Evolutionary conservation across 257 asterid species (phyloP).

Genomic region (Osmanthus fragrans): DNA sequence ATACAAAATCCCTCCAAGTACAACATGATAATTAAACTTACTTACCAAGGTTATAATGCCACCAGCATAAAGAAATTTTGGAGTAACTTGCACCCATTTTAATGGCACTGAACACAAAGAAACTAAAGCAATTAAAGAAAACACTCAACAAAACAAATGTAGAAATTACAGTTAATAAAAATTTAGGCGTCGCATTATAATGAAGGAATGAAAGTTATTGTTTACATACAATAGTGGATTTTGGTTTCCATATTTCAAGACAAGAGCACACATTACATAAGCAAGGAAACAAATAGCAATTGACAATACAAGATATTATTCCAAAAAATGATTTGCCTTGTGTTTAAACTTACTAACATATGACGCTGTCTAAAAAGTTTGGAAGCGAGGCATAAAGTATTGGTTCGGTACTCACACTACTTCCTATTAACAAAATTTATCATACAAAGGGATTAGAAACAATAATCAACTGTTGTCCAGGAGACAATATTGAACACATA

Average conservation of each 20-base stretch:
- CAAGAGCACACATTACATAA: constrained; percentile 39
- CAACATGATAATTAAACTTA: neutral
- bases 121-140: neutral
- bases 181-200: constrained; percentile 22
- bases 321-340: too few relatives aligned
- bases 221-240: neutral
- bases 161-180: neutral
- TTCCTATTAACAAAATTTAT: too few relatives aligned
- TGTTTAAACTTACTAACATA: too few relatives aligned
- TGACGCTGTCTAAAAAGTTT: too few relatives aligned
- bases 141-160: neutral
- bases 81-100: constrained; percentile 59
- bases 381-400: too few relatives aligned
- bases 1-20: neutral
- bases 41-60: constrained; percentile 50
- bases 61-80: constrained; percentile 56
- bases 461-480: too few relatives aligned
- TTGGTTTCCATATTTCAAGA: constrained; percentile 19
- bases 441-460: too few relatives aligned
- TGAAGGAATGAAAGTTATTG: neutral
- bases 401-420: too few relatives aligned
- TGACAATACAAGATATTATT: too few relatives aligned
- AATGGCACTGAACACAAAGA: neutral
- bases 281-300: constrained; percentile 1
- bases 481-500: too few relatives aligned